Evolutionary conservation across 371 early-diverging fungal species (phyloP).

Genomic region (Mucor mucedo): DNA sequence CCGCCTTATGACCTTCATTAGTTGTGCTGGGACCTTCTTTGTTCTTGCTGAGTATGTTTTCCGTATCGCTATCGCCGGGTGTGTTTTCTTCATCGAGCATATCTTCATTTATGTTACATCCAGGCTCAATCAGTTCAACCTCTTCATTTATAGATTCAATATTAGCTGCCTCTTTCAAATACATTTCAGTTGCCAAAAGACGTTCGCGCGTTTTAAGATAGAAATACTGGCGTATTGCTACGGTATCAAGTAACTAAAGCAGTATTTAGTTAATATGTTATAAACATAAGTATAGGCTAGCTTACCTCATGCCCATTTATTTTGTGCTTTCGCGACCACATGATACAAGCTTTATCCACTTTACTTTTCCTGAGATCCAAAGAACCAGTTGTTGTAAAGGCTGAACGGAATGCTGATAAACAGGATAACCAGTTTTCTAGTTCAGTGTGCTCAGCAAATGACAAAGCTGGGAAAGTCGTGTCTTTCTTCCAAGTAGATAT

Average conservation of each 20-base stretch:
- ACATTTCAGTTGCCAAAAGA: constrained; percentile 5
- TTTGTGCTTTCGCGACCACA: constrained; percentile 8
- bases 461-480: constrained; percentile 5
- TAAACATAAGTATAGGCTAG: constrained; percentile 2
- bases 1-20: too few relatives aligned
- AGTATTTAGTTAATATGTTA: constrained; percentile 9
- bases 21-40: too few relatives aligned
- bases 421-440: constrained; percentile 9
- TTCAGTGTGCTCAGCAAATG: constrained; percentile 9
- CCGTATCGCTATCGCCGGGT: too few relatives aligned
- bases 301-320: constrained; percentile 5
- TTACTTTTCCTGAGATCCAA: constrained; percentile 11
- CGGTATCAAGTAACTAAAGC: constrained; percentile 7
- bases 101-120: too few relatives aligned
- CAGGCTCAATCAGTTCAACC: constrained; percentile 5
- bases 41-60: too few relatives aligned
- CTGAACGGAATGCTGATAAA: constrained; percentile 5
- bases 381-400: constrained; percentile 3
- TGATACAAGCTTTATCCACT: constrained; percentile 6
- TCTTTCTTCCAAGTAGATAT: too few relatives aligned
- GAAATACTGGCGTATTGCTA: constrained; percentile 3
- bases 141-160: constrained; percentile 3
- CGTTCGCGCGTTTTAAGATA: constrained; percentile 4
- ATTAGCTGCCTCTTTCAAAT: constrained; percentile 9
- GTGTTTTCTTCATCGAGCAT: too few relatives aligned